Percentiles rank a stretch among this genome's conserved stretches.
phyloP scores from a whole-genome alignment of 2,329 filamentous ascomycete species.

The Penicillium sp. region DNA sequence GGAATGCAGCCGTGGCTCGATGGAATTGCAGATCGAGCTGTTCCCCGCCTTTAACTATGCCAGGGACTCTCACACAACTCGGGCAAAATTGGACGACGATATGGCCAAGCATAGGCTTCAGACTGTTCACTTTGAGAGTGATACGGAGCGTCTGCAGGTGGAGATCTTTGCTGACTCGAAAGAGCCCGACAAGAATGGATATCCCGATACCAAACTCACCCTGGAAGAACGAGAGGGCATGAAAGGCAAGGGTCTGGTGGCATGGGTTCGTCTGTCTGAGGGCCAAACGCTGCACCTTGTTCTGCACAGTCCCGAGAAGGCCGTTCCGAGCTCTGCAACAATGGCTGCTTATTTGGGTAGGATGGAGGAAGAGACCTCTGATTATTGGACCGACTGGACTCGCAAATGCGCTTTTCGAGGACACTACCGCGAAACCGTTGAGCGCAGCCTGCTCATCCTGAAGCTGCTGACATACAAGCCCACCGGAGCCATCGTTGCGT shows the following conservation, averaged over 20 bases:
- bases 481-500: constrained; percentile 75
- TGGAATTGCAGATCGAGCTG: constrained; percentile 70
- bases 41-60: constrained; percentile 77
- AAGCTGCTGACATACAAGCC: constrained; percentile 80
- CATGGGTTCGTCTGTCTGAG: constrained; percentile 63
- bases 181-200: constrained; percentile 50
- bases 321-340: constrained; percentile 63
- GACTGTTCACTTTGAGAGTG: constrained; percentile 66
- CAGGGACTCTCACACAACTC: constrained; percentile 58
- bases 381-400: constrained; percentile 76
- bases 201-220: constrained; percentile 59
- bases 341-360: constrained; percentile 62
- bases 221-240: constrained; percentile 58
- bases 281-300: constrained; percentile 73
- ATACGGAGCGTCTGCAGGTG: constrained; percentile 65
- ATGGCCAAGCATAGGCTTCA: constrained; percentile 54
- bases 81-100: constrained; percentile 39
- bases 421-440: constrained; percentile 72
- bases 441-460: constrained; percentile 71
- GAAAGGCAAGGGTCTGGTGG: constrained; percentile 66
- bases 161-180: constrained; percentile 68
- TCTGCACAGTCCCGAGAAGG: constrained; percentile 64
- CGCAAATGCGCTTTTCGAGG: constrained; percentile 71
- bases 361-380: constrained; percentile 71
- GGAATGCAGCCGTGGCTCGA: constrained; percentile 70